phyloP scores from a whole-genome alignment of 495 filamentous ascomycete species.

The Podospora bellae-mahoneyi region DNA sequence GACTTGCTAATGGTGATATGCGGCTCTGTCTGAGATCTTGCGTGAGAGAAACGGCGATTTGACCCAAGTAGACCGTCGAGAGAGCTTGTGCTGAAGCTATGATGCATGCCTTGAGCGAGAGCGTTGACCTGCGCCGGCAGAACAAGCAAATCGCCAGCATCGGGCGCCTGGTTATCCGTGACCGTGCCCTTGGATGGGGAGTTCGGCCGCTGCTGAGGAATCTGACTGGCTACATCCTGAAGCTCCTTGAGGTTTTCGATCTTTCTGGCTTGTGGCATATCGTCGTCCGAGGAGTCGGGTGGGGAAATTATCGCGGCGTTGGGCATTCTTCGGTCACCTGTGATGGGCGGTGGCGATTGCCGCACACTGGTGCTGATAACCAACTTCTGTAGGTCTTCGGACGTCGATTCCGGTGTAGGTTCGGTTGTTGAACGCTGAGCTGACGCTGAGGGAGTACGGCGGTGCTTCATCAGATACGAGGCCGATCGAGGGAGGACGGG shows the following conservation, averaged over 20 bases:
- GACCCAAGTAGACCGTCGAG: conserved; percentile 35
- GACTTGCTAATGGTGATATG: conserved; percentile 53
- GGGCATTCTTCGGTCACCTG: conserved; percentile 63
- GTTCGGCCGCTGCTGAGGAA: conserved; percentile 62
- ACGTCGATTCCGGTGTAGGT: conserved; percentile 44
- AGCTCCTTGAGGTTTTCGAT: conserved; percentile 70
- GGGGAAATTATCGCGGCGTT: conserved; percentile 80
- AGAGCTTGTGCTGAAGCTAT: conserved; percentile 35
- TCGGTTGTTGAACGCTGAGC: conserved; percentile 35
- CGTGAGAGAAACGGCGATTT: conserved; percentile 59
- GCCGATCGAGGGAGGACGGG: conserved; percentile 66
- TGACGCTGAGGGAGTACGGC: conserved; percentile 45
- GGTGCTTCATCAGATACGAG: conserved; percentile 65
- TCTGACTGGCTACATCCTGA: conserved; percentile 75
- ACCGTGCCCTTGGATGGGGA: conserved; percentile 53
- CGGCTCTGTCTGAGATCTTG: conserved; percentile 78
- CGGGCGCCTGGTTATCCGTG: conserved; percentile 17
- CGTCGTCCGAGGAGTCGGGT: conserved; percentile 84
- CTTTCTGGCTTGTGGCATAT: conserved; percentile 47
- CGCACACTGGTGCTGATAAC: conserved; percentile 55
- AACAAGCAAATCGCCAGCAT: conserved; percentile 35
- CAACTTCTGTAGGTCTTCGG: conserved; percentile 50
- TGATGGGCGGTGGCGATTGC: conserved; percentile 75
- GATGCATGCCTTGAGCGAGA: conserved; percentile 36
- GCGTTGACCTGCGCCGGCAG: conserved; percentile 35